Percentiles rank a stretch among this genome's conserved stretches.
These are phyloP conservation scores for Podospora conica DNA, from an alignment of 495 filamentous ascomycete genomes.

Conservation along the genomic window DNA sequence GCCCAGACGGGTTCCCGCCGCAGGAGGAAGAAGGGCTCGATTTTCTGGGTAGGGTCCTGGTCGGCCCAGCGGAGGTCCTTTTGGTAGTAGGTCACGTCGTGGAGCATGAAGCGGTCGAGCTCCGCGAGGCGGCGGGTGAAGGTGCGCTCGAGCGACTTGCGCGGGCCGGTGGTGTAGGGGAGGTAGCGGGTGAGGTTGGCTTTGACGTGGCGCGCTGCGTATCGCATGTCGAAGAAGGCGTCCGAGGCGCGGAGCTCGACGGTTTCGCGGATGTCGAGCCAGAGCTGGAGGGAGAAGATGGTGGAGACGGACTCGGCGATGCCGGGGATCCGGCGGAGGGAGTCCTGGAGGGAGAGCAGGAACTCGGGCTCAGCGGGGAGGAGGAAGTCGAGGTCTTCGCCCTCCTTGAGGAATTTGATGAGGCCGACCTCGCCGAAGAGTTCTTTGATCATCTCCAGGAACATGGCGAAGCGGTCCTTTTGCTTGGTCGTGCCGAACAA, in stretches of 20 bases:
- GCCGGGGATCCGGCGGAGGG: constrained; percentile 11
- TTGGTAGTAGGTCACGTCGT: constrained; percentile 19
- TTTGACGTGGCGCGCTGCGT: too few relatives aligned
- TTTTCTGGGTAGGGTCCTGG: too few relatives aligned
- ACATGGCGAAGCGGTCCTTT: too few relatives aligned
- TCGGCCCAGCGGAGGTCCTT: constrained; percentile 10
- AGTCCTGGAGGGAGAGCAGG: constrained; percentile 16
- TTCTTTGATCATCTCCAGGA: constrained; percentile 15
- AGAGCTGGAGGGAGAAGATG: constrained; percentile 24
- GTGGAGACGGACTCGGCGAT: constrained; percentile 7
- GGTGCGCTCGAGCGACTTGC: too few relatives aligned
- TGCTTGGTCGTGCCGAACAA: constrained; percentile 13
- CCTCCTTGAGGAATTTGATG: constrained; percentile 21
- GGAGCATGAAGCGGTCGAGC: constrained; percentile 12
- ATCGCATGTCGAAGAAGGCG: too few relatives aligned
- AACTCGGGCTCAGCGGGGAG: constrained; percentile 19
- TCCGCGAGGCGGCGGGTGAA: constrained; percentile 19
- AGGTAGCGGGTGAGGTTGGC: too few relatives aligned
- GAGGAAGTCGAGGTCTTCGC: constrained; percentile 1
- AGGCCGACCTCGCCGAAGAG: constrained; percentile 18
- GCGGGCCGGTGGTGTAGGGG: too few relatives aligned
- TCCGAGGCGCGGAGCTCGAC: too few relatives aligned
- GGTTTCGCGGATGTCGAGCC: constrained; percentile 27
- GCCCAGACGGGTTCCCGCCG: constrained; percentile 23
- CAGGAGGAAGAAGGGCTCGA: constrained; percentile 17